Evolutionary conservation across 306 rosid genomes (phyloP).

Genomic region (Cicer yamashitae): DNA sequence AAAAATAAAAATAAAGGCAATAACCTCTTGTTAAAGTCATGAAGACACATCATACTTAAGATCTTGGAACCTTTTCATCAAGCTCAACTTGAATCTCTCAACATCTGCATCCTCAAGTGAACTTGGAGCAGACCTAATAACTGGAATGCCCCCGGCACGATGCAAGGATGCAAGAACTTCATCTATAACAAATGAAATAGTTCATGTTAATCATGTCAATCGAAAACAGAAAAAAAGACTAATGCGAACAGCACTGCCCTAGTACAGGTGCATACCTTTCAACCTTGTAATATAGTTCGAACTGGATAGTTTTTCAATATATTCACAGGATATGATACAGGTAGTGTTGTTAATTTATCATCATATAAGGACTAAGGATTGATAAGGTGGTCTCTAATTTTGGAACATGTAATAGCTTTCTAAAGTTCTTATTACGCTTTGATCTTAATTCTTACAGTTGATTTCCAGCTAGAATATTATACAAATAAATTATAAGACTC

Average conservation of each 20-base stretch:
- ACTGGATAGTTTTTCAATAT: conserved; percentile 3
- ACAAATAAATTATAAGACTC: conserved; percentile 13
- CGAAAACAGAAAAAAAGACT: background rate
- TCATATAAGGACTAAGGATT: background rate
- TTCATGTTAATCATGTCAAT: conserved; percentile 8
- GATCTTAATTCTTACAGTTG: background rate
- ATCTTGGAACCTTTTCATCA: conserved; percentile 84
- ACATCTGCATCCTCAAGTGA: conserved; percentile 64
- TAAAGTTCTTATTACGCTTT: conserved; percentile 9
- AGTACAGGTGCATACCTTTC: conserved; percentile 19
- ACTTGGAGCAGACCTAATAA: conserved; percentile 69
- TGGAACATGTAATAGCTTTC: conserved; percentile 16
- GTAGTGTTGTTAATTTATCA: background rate
- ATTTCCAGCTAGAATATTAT: conserved; percentile 19
- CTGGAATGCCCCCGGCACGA: conserved; percentile 71
- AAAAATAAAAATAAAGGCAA: background rate
- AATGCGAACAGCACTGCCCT: background rate
- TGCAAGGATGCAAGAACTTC: conserved; percentile 74
- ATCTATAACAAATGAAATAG: conserved; percentile 51
- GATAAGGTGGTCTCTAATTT: background rate
- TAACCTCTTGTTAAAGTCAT: conserved; percentile 43
- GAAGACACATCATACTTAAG: conserved; percentile 62
- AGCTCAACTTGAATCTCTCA: conserved; percentile 61
- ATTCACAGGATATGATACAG: background rate
- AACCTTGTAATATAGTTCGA: conserved; percentile 18